phyloP scores from a whole-genome alignment of 2,329 filamentous ascomycete genomes.

The Boeremia lycopersici region DNA sequence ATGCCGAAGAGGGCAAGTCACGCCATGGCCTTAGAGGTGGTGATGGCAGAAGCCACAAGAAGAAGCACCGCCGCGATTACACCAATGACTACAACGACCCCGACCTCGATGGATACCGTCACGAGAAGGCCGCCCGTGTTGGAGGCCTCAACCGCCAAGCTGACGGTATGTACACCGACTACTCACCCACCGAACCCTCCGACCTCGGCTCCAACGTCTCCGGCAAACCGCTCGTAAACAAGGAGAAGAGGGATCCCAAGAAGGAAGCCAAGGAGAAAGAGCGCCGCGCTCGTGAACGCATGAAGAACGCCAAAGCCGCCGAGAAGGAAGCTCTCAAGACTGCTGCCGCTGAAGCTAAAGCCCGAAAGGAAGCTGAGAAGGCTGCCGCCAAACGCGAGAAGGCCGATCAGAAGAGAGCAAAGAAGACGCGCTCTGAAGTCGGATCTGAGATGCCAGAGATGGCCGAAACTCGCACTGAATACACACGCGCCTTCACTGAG shows the following conservation, averaged over 20 bases:
- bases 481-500: conserved; percentile 33
- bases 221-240: conserved; percentile 52
- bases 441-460: conserved; percentile 39
- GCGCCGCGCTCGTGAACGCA: conserved; percentile 57
- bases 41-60: conserved; percentile 50
- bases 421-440: conserved; percentile 42
- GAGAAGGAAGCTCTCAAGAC: conserved; percentile 46
- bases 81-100: conserved; percentile 59
- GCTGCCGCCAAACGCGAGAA: conserved; percentile 45
- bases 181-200: conserved; percentile 68
- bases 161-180: conserved; percentile 81
- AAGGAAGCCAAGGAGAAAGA: conserved; percentile 48
- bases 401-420: conserved; percentile 52
- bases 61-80: conserved; percentile 59
- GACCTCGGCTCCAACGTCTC: conserved; percentile 60
- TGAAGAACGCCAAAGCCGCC: conserved; percentile 52
- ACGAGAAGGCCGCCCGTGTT: conserved; percentile 84
- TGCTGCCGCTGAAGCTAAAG: conserved; percentile 50
- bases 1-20: conserved; percentile 50
- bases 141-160: conserved; percentile 85
- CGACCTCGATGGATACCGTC: conserved; percentile 81
- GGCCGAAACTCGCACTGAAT: conserved; percentile 36
- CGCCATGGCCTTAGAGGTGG: conserved; percentile 50
- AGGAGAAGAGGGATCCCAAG: conserved; percentile 49
- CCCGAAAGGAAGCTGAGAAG: conserved; percentile 50